Conservation (phyloP, 345 rosid species). For the Theobroma cacao region DNA sequence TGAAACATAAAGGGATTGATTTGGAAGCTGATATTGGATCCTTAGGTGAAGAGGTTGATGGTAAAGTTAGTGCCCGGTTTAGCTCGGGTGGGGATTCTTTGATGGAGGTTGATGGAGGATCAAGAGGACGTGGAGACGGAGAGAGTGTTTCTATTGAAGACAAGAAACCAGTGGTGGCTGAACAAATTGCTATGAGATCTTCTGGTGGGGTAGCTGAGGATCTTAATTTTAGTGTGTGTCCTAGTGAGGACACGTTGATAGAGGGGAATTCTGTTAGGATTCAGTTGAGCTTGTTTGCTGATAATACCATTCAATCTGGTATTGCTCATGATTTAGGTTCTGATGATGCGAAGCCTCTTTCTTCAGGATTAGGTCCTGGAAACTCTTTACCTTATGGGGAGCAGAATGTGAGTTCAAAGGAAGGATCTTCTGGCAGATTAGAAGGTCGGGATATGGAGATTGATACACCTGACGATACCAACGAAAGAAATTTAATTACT, state of each 20-base stretch:
- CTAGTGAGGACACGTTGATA: background rate
- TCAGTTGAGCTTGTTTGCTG: background rate
- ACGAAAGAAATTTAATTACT: background rate
- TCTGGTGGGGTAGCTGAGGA: background rate
- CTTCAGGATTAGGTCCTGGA: background rate
- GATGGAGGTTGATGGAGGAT: constrained; percentile 1
- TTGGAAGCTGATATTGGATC: constrained; percentile 12
- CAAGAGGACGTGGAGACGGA: background rate
- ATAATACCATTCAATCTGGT: background rate
- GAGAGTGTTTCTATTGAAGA: constrained; percentile 1
- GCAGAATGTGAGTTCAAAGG: background rate
- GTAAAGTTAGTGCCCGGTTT: background rate
- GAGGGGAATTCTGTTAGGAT: background rate
- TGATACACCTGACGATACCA: constrained; percentile 7
- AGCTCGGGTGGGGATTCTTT: background rate
- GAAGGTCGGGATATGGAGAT: constrained; percentile 25
- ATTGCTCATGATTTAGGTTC: constrained; percentile 5
- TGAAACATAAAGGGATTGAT: constrained; percentile 4
- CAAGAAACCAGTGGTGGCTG: background rate
- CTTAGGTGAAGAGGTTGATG: constrained; percentile 13
- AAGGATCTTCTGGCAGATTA: constrained; percentile 3
- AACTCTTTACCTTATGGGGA: background rate
- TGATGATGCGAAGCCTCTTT: constrained; percentile 6
- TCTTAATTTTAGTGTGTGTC: background rate
- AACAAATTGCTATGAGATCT: background rate